Base-by-base conservation (phyloP, 1,284 basidiomycete genomes). In the Ceratobasidium sp. region DNA sequence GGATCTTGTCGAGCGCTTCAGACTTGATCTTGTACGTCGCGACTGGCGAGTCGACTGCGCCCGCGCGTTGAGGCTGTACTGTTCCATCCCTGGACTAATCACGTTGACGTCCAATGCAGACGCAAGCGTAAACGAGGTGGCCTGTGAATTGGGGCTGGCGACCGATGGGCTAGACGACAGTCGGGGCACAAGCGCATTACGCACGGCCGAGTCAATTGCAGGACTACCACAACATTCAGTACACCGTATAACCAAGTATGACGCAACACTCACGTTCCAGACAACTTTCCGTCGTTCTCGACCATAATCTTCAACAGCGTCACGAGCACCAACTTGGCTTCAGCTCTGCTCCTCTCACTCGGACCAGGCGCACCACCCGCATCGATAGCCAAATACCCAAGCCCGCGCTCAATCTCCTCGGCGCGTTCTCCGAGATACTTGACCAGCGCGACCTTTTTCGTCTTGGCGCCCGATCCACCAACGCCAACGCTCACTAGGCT, bases 271-370 rank as follows among this genome's bases (percentile, higher is more conserved):
- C 73, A 96, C 94, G 86, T 91, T 79, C 93, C 93, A 47, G 87
- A 86, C 27, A 96, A 78, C 60, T 86, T 86, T 0, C 95, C 95
- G 72, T 97, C 93, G 74, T 95, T 87, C 73, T 94, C 89, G 0
- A 97, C 83, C 84, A 97, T 85, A 7, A 90, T 82, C 75, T 85
- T 89, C 64, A 97, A 78, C 42, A 97, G 75, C 73, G 85, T 87
- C 34, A 94, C 82, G n/a, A 97, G 78, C 0, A 88, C 82, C 32
- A 93, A 79, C 77, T 90, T 94, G 25, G 89, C 90, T 75, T 95
- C 92, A 20, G 88, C 84, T 67, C 84, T 84, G 68, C 85, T 81
- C 70, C 84, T 83, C 71, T 89, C 85, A 20, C 81, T 72, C 72
- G 81, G 79, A 45, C 82, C 83, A 35, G 64, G 64, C 50, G 27